phyloP scores from a whole-genome alignment of 805 yeast genomes.

The Sporopachydermia lactativora region DNA sequence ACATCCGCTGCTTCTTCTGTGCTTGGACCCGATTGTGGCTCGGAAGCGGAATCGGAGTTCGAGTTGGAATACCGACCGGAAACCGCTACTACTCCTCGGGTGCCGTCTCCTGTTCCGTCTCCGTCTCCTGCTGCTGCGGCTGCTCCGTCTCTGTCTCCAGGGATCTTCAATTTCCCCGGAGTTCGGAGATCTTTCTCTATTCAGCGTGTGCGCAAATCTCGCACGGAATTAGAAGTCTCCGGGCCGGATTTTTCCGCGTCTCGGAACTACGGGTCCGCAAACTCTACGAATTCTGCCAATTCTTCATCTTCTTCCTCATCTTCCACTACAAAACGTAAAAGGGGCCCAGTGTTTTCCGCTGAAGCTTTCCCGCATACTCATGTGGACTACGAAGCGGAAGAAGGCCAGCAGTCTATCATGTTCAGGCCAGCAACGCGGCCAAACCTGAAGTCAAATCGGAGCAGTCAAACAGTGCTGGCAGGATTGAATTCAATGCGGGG shows the following conservation, averaged over 20 bases:
- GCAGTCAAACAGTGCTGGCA: neutral
- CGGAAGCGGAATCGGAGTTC: too few relatives aligned
- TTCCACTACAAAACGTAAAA: neutral
- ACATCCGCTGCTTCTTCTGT: neutral
- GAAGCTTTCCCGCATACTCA: conserved; percentile 58
- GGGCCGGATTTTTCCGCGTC: neutral
- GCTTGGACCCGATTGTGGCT: too few relatives aligned
- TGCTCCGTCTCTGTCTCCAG: too few relatives aligned
- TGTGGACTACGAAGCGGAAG: conserved; percentile 53
- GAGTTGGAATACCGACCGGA: too few relatives aligned
- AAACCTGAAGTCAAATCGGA: neutral
- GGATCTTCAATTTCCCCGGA: neutral
- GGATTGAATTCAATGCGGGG: neutral
- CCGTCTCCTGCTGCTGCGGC: too few relatives aligned
- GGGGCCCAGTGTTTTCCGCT: conserved; percentile 52
- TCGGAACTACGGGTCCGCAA: neutral
- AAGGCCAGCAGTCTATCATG: conserved; percentile 49
- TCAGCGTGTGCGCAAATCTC: neutral
- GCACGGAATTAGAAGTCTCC: neutral
- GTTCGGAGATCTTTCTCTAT: neutral
- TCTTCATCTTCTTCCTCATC: neutral
- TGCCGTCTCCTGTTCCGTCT: too few relatives aligned
- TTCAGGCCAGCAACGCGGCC: conserved; percentile 23
- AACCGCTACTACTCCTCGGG: too few relatives aligned
- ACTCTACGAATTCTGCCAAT: neutral